A percentile compares a stretch with the other conserved stretches of the same genome.
These are phyloP conservation scores for Mortierella sp. DNA, from an alignment of 371 early-diverging fungal species.

Conservation along the genomic window DNA sequence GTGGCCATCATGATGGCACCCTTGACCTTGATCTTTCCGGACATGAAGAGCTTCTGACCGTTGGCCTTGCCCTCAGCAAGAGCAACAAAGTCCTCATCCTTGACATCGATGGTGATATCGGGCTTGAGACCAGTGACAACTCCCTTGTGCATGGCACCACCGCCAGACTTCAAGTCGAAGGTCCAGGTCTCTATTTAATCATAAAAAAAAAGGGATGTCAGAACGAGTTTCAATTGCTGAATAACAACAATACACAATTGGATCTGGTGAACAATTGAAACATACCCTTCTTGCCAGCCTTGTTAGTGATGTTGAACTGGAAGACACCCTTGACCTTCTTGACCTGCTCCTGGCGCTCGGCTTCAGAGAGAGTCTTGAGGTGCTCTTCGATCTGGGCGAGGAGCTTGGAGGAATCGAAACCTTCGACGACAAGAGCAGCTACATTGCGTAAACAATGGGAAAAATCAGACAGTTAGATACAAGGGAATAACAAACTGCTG, in stretches of 20 bases:
- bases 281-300: conserved; percentile 65
- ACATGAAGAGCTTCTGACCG: conserved; percentile 86
- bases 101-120: conserved; percentile 74
- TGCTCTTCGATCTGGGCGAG: conserved; percentile 40
- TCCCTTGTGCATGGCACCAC: conserved; percentile 67
- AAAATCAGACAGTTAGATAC: background rate
- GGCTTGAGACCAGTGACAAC: conserved; percentile 71
- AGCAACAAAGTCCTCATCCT: conserved; percentile 87
- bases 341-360: conserved; percentile 58
- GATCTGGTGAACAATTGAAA: background rate
- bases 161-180: conserved; percentile 77
- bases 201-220: conserved; percentile 7
- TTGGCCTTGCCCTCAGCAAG: conserved; percentile 88
- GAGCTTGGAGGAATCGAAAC: conserved; percentile 45
- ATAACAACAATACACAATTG: background rate
- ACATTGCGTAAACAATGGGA: background rate
- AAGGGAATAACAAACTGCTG: background rate
- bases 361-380: conserved; percentile 44
- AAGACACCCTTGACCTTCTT: conserved; percentile 85
- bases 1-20: conserved; percentile 86
- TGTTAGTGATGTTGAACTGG: conserved; percentile 85
- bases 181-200: conserved; percentile 76
- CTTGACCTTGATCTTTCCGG: conserved; percentile 89
- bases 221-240: background rate
- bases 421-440: conserved; percentile 31